These are phyloP conservation scores for Metschnikowia reukaufii DNA, from an alignment of 805 yeast species.

Conservation along the genomic window DNA sequence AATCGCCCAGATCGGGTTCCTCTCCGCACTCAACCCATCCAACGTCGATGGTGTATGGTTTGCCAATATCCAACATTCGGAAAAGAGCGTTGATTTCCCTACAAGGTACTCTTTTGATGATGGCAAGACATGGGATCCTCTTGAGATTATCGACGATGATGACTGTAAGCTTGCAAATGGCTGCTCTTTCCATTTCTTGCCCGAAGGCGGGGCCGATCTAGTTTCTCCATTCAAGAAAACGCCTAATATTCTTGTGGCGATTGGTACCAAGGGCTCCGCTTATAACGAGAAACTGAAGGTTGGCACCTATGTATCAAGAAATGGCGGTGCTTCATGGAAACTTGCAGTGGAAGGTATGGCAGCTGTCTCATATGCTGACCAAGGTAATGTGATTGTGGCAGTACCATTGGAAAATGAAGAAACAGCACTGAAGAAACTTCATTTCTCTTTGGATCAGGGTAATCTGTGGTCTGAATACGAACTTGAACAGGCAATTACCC, in stretches of 20 bases:
- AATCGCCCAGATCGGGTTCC: constrained; percentile 38
- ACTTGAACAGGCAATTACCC: constrained; percentile 60
- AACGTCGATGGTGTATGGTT: constrained; percentile 64
- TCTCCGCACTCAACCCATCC: constrained; percentile 44
- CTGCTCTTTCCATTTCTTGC: constrained; percentile 47
- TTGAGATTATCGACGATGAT: constrained; percentile 46
- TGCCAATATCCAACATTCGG: constrained; percentile 36
- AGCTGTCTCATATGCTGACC: constrained; percentile 66
- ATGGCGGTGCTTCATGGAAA: constrained; percentile 78
- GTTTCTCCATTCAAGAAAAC: constrained; percentile 32
- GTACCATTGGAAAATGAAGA: constrained; percentile 40
- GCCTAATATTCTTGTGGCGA: constrained; percentile 46
- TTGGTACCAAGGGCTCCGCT: constrained; percentile 33
- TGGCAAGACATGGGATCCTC: constrained; percentile 53
- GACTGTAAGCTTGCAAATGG: constrained; percentile 44
- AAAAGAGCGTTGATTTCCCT: constrained; percentile 10
- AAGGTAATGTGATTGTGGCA: constrained; percentile 70
- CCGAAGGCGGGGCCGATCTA: background rate
- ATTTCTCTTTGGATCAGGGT: constrained; percentile 74
- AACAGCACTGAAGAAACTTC: constrained; percentile 17
- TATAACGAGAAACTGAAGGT: constrained; percentile 19
- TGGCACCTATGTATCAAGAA: constrained; percentile 63
- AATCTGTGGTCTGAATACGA: constrained; percentile 54
- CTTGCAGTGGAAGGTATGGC: constrained; percentile 53
- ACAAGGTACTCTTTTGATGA: constrained; percentile 48